Percentiles rank a stretch among this genome's conserved stretches.
Conservation (phyloP, 2,329 filamentous ascomycete genomes). For the Penicillium sp. region DNA sequence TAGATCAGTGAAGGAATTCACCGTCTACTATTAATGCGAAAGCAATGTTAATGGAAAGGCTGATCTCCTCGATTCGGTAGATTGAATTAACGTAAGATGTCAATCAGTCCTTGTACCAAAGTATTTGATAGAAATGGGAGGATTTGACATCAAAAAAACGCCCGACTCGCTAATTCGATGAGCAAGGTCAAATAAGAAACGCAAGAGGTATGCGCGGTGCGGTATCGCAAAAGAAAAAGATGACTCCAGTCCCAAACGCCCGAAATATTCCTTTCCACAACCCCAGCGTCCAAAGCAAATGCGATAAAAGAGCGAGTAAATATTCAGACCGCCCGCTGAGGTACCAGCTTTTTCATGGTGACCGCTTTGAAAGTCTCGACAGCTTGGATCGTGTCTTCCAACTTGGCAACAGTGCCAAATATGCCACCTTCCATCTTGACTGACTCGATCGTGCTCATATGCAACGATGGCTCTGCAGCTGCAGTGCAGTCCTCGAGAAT, state of each 20-base stretch:
- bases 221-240: constrained; percentile 5
- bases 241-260: constrained; percentile 17
- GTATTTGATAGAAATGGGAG: not conserved
- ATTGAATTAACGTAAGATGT: not conserved
- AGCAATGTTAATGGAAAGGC: no score
- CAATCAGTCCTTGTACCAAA: not conserved
- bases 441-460: constrained; percentile 42
- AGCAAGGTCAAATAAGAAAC: not conserved
- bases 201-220: not conserved
- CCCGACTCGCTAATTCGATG: not conserved
- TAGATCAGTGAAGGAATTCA: not conserved
- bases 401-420: constrained; percentile 40
- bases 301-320: constrained; percentile 16
- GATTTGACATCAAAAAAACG: not conserved
- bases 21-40: not conserved
- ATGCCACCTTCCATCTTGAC: constrained; percentile 49
- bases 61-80: not conserved
- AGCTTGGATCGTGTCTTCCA: constrained; percentile 41
- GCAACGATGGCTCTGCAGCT: constrained; percentile 42
- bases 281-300: constrained; percentile 11
- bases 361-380: constrained; percentile 43
- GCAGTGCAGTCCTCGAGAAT: constrained; percentile 50
- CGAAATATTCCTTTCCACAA: constrained; percentile 8
- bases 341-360: constrained; percentile 43
- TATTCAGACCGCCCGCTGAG: constrained; percentile 35